Evolutionary conservation across 306 rosid genomes (phyloP).

Genomic region (Rosa rugosa): DNA sequence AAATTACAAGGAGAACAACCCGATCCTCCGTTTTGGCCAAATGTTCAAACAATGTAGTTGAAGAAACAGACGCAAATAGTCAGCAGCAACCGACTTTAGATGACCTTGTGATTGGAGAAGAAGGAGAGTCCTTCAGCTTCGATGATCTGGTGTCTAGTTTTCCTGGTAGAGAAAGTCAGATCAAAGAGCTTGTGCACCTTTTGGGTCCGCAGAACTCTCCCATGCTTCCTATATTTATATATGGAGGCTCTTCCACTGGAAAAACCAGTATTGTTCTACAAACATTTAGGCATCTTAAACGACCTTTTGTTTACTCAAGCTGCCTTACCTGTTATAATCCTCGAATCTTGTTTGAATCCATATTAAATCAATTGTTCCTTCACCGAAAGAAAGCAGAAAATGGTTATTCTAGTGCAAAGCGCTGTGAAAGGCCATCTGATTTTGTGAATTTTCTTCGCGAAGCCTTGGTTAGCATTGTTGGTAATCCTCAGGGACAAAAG

Average conservation of each 20-base stretch:
- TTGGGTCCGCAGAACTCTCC: conserved; percentile 81
- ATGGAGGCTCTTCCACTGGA: conserved; percentile 79
- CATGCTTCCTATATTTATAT: conserved; percentile 71
- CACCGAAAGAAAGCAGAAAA: conserved; percentile 65
- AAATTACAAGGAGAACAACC: conserved; percentile 57
- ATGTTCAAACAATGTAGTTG: conserved; percentile 34
- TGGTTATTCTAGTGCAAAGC: conserved; percentile 65
- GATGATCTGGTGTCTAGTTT: conserved; percentile 61
- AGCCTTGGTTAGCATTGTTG: conserved; percentile 58
- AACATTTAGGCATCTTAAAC: conserved; percentile 67
- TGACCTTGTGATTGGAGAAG: conserved; percentile 76
- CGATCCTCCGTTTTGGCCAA: conserved; percentile 49
- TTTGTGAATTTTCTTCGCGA: conserved; percentile 72
- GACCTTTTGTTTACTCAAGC: conserved; percentile 84
- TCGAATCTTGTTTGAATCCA: conserved; percentile 73
- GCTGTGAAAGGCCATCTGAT: conserved; percentile 83
- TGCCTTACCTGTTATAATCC: conserved; percentile 78
- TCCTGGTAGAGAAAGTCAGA: conserved; percentile 66
- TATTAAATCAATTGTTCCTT: conserved; percentile 69
- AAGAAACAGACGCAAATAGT: conserved; percentile 35
- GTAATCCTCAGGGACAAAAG: conserved; percentile 43
- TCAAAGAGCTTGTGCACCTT: conserved; percentile 56
- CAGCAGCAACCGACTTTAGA: conserved; percentile 39
- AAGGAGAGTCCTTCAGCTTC: conserved; percentile 56
- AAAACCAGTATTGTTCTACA: conserved; percentile 71